Evolutionary conservation across 805 yeast species (phyloP).

Genomic region (Wickerhamiella qilinensis): DNA sequence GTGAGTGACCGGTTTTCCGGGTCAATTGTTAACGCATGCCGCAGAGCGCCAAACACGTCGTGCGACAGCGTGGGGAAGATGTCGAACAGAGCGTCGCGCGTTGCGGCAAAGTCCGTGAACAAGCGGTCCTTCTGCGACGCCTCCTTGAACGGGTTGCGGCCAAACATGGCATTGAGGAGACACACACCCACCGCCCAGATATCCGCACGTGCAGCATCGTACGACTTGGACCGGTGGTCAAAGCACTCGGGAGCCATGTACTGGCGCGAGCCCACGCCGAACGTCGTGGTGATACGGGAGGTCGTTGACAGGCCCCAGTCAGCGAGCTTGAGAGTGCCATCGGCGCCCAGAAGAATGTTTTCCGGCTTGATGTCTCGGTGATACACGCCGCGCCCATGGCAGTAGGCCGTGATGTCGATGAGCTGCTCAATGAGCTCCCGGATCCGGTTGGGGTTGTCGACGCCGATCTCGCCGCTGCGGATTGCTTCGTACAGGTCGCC

Average conservation of each 20-base stretch:
- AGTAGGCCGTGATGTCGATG: conserved; percentile 64
- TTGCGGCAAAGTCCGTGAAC: conserved; percentile 70
- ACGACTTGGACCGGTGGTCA: conserved; percentile 33
- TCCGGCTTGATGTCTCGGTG: conserved; percentile 96
- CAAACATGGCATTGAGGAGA: conserved; percentile 69
- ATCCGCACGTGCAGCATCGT: conserved; percentile 70
- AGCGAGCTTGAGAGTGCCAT: conserved; percentile 48
- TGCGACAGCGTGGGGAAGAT: conserved; percentile 78
- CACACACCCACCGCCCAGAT: conserved; percentile 84
- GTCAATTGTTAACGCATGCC: conserved; percentile 65
- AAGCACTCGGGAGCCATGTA: conserved; percentile 93
- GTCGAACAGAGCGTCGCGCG: conserved; percentile 81
- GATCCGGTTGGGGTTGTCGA: conserved; percentile 33
- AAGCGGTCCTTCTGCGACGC: conserved; percentile 71
- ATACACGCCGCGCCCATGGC: conserved; percentile 69
- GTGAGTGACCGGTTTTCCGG: conserved; percentile 66
- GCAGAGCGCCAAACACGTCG: conserved; percentile 71
- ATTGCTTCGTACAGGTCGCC: conserved; percentile 82
- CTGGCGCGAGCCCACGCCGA: conserved; percentile 78
- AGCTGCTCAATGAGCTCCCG: conserved; percentile 57
- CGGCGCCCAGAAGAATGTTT: conserved; percentile 54
- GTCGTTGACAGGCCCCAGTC: conserved; percentile 84
- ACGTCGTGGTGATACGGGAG: conserved; percentile 42
- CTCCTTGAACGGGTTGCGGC: conserved; percentile 69
- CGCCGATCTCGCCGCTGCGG: conserved; percentile 33